Conservation (phyloP, 2,329 filamentous ascomycete species). For the Fusarium compactum region DNA sequence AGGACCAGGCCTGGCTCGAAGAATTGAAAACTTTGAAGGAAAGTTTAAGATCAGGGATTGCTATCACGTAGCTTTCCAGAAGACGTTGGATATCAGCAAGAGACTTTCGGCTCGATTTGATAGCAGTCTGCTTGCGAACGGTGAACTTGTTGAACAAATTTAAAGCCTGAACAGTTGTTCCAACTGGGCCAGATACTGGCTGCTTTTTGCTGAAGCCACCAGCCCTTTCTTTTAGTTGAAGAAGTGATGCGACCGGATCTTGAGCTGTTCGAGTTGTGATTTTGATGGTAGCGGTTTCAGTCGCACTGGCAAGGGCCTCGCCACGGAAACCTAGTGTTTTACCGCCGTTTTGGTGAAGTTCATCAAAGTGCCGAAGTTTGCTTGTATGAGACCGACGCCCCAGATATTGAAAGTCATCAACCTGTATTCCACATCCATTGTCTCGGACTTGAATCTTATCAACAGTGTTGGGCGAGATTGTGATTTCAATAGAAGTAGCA, state of each 20-base stretch:
- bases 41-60: conserved; percentile 72
- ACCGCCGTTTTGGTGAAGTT: conserved; percentile 68
- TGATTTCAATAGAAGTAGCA: conserved; percentile 74
- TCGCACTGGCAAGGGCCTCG: conserved; percentile 76
- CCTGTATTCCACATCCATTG: conserved; percentile 77
- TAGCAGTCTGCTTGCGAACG: conserved; percentile 69
- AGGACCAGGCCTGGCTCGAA: conserved; percentile 67
- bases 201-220: conserved; percentile 51
- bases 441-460: conserved; percentile 78
- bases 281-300: conserved; percentile 68
- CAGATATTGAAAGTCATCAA: conserved; percentile 70
- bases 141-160: conserved; percentile 71
- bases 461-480: conserved; percentile 73
- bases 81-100: conserved; percentile 69
- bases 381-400: conserved; percentile 79
- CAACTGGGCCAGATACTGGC: conserved; percentile 67
- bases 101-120: conserved; percentile 69
- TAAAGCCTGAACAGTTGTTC: conserved; percentile 73
- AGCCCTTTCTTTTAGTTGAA: conserved; percentile 56
- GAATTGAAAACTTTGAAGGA: conserved; percentile 69
- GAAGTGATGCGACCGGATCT: conserved; percentile 67
- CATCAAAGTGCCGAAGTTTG: conserved; percentile 74
- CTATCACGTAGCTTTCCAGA: conserved; percentile 74
- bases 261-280: conserved; percentile 73
- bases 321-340: conserved; percentile 80